These are phyloP conservation scores for Nannizzia gypsea DNA, from an alignment of 2,329 filamentous ascomycete genomes.

Conservation along the genomic window DNA sequence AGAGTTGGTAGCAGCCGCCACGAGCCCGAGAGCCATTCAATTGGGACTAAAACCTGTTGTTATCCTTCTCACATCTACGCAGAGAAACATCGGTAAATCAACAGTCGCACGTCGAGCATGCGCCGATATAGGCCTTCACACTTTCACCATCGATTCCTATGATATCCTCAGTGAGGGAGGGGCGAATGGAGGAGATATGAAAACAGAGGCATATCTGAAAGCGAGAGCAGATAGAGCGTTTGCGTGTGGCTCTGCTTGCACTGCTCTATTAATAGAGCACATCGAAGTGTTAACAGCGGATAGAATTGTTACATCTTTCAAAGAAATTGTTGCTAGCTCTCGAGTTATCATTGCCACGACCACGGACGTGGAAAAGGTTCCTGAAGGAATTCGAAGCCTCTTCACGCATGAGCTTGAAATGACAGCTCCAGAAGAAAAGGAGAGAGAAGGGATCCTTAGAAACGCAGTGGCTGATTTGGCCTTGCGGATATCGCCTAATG, in stretches of 20 bases:
- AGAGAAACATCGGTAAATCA: slow-evolving; percentile 88
- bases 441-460: slow-evolving; percentile 75
- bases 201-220: slow-evolving; percentile 83
- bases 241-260: slow-evolving; percentile 73
- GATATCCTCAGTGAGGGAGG: slow-evolving; percentile 89
- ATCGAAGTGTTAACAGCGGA: slow-evolving; percentile 86
- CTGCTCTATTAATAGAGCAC: slow-evolving; percentile 74
- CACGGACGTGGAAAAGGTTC: slow-evolving; percentile 87
- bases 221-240: slow-evolving; percentile 79
- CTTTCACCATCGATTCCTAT: slow-evolving; percentile 78
- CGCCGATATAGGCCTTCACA: slow-evolving; percentile 79
- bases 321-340: slow-evolving; percentile 66
- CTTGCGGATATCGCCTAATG: slow-evolving; percentile 65
- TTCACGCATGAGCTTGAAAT: slow-evolving; percentile 96
- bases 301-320: slow-evolving; percentile 72
- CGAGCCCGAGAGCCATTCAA: slow-evolving; percentile 74
- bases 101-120: slow-evolving; percentile 65
- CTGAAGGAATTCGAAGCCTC: slow-evolving; percentile 75
- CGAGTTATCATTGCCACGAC: slow-evolving; percentile 86
- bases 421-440: slow-evolving; percentile 79
- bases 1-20: slow-evolving; percentile 77
- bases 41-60: slow-evolving; percentile 79
- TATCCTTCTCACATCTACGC: slow-evolving; percentile 78
- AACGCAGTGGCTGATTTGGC: slow-evolving; percentile 66
- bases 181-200: slow-evolving; percentile 76